phyloP scores from a whole-genome alignment of 306 rosid species.

The Cicer pinnatifidum region DNA sequence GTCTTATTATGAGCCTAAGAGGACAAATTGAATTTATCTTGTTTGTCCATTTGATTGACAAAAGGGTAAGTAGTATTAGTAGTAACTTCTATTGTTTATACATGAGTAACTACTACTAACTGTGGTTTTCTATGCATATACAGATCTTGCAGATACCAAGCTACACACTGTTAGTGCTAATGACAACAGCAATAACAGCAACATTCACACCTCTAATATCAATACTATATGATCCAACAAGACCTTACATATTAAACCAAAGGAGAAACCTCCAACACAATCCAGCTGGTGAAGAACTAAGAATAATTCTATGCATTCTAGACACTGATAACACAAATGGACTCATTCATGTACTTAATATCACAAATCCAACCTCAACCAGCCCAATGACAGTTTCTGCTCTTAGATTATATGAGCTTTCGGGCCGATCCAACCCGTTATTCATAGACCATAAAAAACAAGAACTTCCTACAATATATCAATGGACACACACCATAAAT shows the following conservation, averaged over 20 bases:
- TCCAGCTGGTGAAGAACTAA: slow-evolving; percentile 51
- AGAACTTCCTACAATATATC: slow-evolving; percentile 51
- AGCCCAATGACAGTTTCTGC: slow-evolving; percentile 55
- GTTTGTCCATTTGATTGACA: slow-evolving; percentile 71
- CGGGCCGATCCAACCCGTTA: slow-evolving; percentile 66
- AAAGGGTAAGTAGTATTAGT: slow-evolving; percentile 48
- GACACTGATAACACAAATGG: slow-evolving; percentile 50
- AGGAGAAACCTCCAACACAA: slow-evolving; percentile 76
- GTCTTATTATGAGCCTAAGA: slow-evolving; percentile 65
- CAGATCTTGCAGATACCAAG: slow-evolving; percentile 61
- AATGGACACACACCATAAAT: slow-evolving; percentile 45
- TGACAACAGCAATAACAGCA: slow-evolving; percentile 54
- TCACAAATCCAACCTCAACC: slow-evolving; percentile 53
- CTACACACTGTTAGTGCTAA: slow-evolving; percentile 63
- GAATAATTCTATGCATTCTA: slow-evolving; percentile 52
- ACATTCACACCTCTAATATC: slow-evolving; percentile 58
- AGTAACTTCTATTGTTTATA: too few species aligned
- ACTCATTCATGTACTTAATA: slow-evolving; percentile 56
- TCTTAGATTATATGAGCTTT: slow-evolving; percentile 60
- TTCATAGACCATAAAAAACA: slow-evolving; percentile 64
- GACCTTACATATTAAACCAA: slow-evolving; percentile 74
- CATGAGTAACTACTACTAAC: too few species aligned
- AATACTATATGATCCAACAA: slow-evolving; percentile 76
- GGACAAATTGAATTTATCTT: slow-evolving; percentile 71
- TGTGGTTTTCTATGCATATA: neutral